A percentile compares a stretch with the other conserved stretches of the same genome.
Conservation (phyloP, 192 early-diverging fungal species). For the Obelidium mucronatum region DNA sequence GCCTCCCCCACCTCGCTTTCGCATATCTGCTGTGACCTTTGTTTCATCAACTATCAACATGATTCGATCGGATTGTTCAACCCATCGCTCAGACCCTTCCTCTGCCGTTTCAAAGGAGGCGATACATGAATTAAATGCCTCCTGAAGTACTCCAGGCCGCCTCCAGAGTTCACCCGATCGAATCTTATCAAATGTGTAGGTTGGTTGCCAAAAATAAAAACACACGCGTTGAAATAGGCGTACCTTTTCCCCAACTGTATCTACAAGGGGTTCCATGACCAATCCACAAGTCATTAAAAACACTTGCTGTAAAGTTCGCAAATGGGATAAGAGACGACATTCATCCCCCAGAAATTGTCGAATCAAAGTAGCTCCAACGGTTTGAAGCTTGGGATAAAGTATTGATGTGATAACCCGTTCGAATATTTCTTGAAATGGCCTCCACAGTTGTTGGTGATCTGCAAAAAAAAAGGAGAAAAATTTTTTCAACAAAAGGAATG, state of each 20-base stretch:
- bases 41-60: slow-evolving; percentile 22
- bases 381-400: slow-evolving; percentile 8
- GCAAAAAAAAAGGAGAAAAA: slow-evolving; percentile 14
- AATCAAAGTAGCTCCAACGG: background rate
- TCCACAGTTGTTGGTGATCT: slow-evolving; percentile 26
- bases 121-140: slow-evolving; percentile 17
- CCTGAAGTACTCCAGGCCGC: slow-evolving; percentile 20
- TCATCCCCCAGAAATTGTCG: background rate
- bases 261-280: slow-evolving; percentile 9
- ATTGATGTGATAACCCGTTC: background rate
- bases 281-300: slow-evolving; percentile 31
- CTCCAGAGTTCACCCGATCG: slow-evolving; percentile 17
- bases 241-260: slow-evolving; percentile 21
- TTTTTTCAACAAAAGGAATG: background rate
- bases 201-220: background rate
- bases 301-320: slow-evolving; percentile 18
- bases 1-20: background rate
- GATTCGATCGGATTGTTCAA: slow-evolving; percentile 14
- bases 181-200: background rate
- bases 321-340: slow-evolving; percentile 14
- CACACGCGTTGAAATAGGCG: background rate
- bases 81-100: background rate
- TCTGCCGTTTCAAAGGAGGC: slow-evolving; percentile 4
- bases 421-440: slow-evolving; percentile 17
- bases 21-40: background rate